Conservation (phyloP, 352 stramenopile species). For the Pythium rhizo-oryzae region DNA sequence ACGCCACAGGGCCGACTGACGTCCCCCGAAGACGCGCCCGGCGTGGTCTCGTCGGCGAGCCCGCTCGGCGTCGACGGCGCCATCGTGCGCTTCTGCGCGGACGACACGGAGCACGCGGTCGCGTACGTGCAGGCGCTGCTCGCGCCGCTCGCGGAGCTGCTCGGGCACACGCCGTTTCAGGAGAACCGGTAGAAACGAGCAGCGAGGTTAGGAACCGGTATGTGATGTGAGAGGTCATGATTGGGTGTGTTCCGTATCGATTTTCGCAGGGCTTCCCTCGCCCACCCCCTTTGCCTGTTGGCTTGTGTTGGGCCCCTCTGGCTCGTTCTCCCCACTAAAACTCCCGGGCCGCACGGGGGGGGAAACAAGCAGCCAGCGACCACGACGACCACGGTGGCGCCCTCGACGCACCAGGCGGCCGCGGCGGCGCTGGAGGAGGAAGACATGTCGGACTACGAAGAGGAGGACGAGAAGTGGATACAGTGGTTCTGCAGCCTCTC, state of each 20-base stretch:
- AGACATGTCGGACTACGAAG: constrained; percentile 89
- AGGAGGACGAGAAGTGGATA: constrained; percentile 93
- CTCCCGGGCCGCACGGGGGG: constrained; percentile 17
- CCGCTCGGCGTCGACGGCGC: constrained; percentile 59
- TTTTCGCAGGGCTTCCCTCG: constrained; percentile 21
- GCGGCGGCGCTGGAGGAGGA: constrained; percentile 35
- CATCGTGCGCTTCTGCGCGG: constrained; percentile 72
- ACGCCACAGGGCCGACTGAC: constrained; percentile 69
- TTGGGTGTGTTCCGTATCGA: constrained; percentile 1
- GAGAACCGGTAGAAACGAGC: constrained; percentile 60
- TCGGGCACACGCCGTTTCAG: constrained; percentile 72
- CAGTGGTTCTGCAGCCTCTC: constrained; percentile 94
- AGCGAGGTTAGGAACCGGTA: not conserved
- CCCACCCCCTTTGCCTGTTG: constrained; percentile 20
- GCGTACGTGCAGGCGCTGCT: constrained; percentile 66
- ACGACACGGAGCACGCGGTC: constrained; percentile 64
- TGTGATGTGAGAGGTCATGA: constrained; percentile 1
- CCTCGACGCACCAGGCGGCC: constrained; percentile 19
- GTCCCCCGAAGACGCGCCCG: constrained; percentile 43
- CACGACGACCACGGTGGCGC: constrained; percentile 23
- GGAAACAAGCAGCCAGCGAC: constrained; percentile 1
- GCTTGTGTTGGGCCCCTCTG: not conserved
- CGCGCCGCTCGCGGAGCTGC: constrained; percentile 47
- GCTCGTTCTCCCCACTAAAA: constrained; percentile 18
- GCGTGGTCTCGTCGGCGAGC: constrained; percentile 77